Evolutionary conservation across 148 eudicot species (phyloP).

Genomic region (Rhododendron simsii): DNA sequence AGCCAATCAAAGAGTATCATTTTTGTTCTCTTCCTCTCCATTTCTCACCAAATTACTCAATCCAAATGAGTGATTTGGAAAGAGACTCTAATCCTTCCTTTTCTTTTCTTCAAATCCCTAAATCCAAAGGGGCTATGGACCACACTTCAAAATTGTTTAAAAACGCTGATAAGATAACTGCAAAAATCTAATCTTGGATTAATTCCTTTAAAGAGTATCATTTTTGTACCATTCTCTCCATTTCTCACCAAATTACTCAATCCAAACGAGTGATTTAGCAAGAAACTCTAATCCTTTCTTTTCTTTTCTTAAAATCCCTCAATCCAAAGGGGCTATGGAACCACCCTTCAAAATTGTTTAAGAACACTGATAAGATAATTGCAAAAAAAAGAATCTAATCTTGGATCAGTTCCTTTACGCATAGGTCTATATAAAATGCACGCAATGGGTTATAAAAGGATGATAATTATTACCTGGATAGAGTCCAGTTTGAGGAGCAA

Average conservation of each 20-base stretch:
- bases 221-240: not conserved
- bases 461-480: conserved; percentile 46
- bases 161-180: not conserved
- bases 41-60: not conserved
- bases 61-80: not conserved
- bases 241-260: not conserved
- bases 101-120: not conserved
- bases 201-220: not conserved
- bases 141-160: not conserved
- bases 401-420: not conserved
- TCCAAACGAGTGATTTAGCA: not conserved
- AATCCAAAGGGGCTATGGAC: not conserved
- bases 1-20: not conserved
- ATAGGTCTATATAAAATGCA: not conserved
- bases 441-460: not conserved
- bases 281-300: not conserved
- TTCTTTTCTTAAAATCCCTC: not conserved
- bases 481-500: conserved; percentile 57
- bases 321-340: not conserved
- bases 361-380: not conserved
- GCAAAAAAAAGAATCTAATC: not conserved
- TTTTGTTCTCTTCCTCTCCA: not conserved
- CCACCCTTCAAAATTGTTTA: not conserved
- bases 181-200: not conserved
- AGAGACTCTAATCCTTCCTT: not conserved